A percentile compares a stretch with the other conserved stretches of the same genome.
phyloP scores from a whole-genome alignment of 2,329 filamentous ascomycete species.

The Phoma sp. region DNA sequence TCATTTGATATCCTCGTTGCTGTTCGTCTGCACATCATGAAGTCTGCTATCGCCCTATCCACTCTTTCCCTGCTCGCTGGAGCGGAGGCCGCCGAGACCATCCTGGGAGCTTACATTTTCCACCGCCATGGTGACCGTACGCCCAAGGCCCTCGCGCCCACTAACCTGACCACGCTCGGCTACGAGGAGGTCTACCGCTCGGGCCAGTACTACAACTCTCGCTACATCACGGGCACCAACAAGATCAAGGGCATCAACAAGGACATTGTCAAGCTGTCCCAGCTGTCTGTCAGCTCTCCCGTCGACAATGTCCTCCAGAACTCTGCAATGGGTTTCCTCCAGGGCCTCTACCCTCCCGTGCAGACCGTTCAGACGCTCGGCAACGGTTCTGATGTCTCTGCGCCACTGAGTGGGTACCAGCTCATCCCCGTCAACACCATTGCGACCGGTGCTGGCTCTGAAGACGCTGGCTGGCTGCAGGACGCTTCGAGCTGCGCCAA shows the following conservation, averaged over 20 bases:
- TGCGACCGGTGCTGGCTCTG: slow-evolving; percentile 63
- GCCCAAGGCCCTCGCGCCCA: slow-evolving; percentile 73
- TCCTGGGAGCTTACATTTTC: slow-evolving; percentile 86
- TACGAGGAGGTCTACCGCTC: slow-evolving; percentile 76
- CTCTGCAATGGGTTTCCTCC: slow-evolving; percentile 80
- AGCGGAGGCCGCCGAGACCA: slow-evolving; percentile 62
- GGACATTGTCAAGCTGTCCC: slow-evolving; percentile 70
- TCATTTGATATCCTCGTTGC: slow-evolving; percentile 4
- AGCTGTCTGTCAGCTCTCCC: slow-evolving; percentile 76
- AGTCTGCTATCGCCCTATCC: slow-evolving; percentile 28
- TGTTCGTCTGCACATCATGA: slow-evolving; percentile 33
- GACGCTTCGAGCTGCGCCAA: slow-evolving; percentile 62
- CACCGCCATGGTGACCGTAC: slow-evolving; percentile 90
- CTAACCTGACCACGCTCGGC: slow-evolving; percentile 78
- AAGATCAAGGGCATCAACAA: slow-evolving; percentile 71
- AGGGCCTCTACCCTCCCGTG: slow-evolving; percentile 84
- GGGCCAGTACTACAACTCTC: slow-evolving; percentile 75
- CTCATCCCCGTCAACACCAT: slow-evolving; percentile 76
- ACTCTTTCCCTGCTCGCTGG: slow-evolving; percentile 36
- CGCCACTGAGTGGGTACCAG: slow-evolving; percentile 82
- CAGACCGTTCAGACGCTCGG: slow-evolving; percentile 65
- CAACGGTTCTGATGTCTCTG: slow-evolving; percentile 70
- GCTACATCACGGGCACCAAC: slow-evolving; percentile 71
- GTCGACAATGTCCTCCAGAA: slow-evolving; percentile 78
- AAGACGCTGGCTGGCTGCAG: slow-evolving; percentile 65